A percentile compares a stretch with the other conserved stretches of the same genome.
These are phyloP conservation scores for Colletotrichum godetiae DNA, from an alignment of 2,329 filamentous ascomycete genomes.

Conservation along the genomic window DNA sequence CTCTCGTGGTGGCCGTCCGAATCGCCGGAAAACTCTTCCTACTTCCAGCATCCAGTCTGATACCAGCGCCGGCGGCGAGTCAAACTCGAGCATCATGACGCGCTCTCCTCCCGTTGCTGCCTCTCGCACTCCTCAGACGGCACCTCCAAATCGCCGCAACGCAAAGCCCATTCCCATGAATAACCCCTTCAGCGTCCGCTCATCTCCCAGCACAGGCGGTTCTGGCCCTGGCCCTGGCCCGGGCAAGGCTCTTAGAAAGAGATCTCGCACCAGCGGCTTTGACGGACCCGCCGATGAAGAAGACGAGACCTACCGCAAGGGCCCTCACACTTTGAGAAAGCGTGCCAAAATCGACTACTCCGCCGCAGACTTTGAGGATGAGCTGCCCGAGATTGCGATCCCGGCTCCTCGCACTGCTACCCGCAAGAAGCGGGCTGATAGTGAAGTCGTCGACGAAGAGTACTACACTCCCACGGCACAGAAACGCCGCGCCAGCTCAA, in stretches of 20 bases:
- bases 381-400: slow-evolving; percentile 43
- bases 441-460: slow-evolving; percentile 32
- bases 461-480: slow-evolving; percentile 25
- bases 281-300: slow-evolving; percentile 52
- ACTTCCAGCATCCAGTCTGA: slow-evolving; percentile 28
- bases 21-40: slow-evolving; percentile 33
- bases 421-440: slow-evolving; percentile 46
- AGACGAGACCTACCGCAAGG: slow-evolving; percentile 63
- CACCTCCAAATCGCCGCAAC: slow-evolving; percentile 31
- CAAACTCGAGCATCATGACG: slow-evolving; percentile 29
- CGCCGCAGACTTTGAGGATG: slow-evolving; percentile 63
- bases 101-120: slow-evolving; percentile 28
- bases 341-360: slow-evolving; percentile 69
- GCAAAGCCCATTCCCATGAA: slow-evolving; percentile 21
- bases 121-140: slow-evolving; percentile 35
- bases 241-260: slow-evolving; percentile 31
- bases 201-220: slow-evolving; percentile 19
- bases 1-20: slow-evolving; percentile 21
- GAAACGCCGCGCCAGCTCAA: slow-evolving; percentile 34
- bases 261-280: slow-evolving; percentile 26
- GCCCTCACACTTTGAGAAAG: slow-evolving; percentile 68
- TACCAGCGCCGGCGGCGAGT: slow-evolving; percentile 25
- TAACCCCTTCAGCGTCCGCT: slow-evolving; percentile 26
- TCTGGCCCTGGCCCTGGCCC: slow-evolving; percentile 7
- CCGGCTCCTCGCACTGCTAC: slow-evolving; percentile 39